A percentile compares a stretch with the other conserved stretches of the same genome.
These are phyloP conservation scores for Nicotiana otophora DNA, from an alignment of 257 asterid species.

Conservation along the genomic window DNA sequence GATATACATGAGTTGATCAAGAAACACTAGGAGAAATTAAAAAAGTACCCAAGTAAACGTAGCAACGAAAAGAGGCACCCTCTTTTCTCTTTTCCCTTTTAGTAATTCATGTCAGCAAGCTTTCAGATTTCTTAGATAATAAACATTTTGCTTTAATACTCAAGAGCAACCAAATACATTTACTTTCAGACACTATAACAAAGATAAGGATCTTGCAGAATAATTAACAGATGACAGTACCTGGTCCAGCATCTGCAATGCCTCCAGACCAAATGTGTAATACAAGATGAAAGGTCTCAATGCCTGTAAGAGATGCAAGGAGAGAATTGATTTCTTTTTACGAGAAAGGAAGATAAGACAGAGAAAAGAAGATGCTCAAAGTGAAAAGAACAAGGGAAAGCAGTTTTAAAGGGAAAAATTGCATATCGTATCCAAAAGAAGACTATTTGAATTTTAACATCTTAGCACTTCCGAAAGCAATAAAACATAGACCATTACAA, in stretches of 20 bases:
- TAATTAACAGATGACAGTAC: constrained; percentile 10
- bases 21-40: neutral
- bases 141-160: neutral
- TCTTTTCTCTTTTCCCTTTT: neutral
- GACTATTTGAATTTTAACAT: neutral
- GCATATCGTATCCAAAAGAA: neutral
- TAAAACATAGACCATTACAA: neutral
- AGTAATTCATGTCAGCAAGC: neutral
- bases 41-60: neutral
- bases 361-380: neutral
- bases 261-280: constrained; percentile 55
- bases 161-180: neutral
- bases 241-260: constrained; percentile 29
- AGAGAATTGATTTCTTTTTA: neutral
- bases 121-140: neutral
- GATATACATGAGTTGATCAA: neutral
- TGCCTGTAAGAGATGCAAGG: constrained; percentile 27
- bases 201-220: neutral
- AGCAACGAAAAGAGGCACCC: neutral
- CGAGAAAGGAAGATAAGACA: neutral
- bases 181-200: neutral
- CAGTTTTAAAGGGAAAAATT: neutral
- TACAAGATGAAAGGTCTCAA: constrained; percentile 63
- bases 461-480: neutral
- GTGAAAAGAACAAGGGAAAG: neutral